phyloP scores from a whole-genome alignment of 768 basidiomycete species.

The Mycena galericulata region DNA sequence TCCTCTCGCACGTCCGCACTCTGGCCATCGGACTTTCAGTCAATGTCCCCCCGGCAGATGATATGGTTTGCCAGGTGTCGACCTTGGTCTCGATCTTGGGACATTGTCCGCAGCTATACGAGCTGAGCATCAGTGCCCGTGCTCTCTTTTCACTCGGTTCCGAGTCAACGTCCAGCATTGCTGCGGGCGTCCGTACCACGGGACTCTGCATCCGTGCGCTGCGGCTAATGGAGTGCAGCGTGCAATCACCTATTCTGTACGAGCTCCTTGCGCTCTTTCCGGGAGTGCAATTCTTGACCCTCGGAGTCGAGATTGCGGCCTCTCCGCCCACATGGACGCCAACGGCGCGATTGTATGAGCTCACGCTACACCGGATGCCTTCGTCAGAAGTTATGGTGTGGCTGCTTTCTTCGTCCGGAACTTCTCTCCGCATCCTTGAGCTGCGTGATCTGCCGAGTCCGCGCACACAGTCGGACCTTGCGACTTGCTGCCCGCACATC shows the following conservation, averaged over 20 bases:
- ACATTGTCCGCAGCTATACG: slow-evolving; percentile 23
- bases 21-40: slow-evolving; percentile 8
- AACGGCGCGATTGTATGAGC: slow-evolving; percentile 52
- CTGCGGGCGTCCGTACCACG: not conserved
- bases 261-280: slow-evolving; percentile 55
- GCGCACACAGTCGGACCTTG: slow-evolving; percentile 41
- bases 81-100: slow-evolving; percentile 15
- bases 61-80: slow-evolving; percentile 1
- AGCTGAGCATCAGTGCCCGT: slow-evolving; percentile 24
- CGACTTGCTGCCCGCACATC: slow-evolving; percentile 46
- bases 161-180: not conserved
- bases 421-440: slow-evolving; percentile 53
- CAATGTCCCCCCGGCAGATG: not conserved
- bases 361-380: slow-evolving; percentile 50
- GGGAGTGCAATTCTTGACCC: slow-evolving; percentile 49
- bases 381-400: slow-evolving; percentile 46
- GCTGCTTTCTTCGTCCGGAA: slow-evolving; percentile 51
- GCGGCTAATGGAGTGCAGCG: slow-evolving; percentile 45
- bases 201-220: slow-evolving; percentile 27
- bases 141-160: slow-evolving; percentile 15
- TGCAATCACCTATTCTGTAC: slow-evolving; percentile 58
- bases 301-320: slow-evolving; percentile 52
- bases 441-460: slow-evolving; percentile 50
- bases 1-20: slow-evolving; percentile 22
- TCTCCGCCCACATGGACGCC: slow-evolving; percentile 42